Percentiles rank a stretch among this genome's conserved stretches.
Conservation (phyloP, 1,284 basidiomycete species). For the Sparassis latifolia region DNA sequence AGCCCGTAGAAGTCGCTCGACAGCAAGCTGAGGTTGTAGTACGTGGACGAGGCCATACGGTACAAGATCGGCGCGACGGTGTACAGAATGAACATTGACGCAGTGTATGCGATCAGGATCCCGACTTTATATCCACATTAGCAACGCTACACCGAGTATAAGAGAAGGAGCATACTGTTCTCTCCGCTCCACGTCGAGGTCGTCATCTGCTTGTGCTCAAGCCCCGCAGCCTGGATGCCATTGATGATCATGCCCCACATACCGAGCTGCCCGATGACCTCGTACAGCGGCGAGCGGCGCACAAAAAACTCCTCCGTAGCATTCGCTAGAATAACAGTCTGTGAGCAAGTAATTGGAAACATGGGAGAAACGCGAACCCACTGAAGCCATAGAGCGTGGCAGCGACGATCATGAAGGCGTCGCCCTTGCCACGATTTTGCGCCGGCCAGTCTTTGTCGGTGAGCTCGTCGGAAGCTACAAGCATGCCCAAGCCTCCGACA, state of each 20-base stretch:
- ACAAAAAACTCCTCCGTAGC: conserved; percentile 86
- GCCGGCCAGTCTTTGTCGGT: conserved; percentile 70
- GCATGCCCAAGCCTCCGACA: conserved; percentile 68
- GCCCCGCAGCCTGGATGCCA: conserved; percentile 65
- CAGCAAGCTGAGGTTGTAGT: conserved; percentile 77
- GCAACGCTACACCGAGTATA: not conserved
- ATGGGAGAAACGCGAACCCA: conserved; percentile 29
- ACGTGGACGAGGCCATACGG: conserved; percentile 75
- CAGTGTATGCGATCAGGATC: conserved; percentile 68
- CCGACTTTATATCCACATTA: conserved; percentile 41
- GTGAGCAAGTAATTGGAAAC: not conserved
- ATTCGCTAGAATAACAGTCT: conserved; percentile 46
- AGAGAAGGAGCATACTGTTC: conserved; percentile 41
- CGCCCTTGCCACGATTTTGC: conserved; percentile 64
- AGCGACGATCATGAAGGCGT: conserved; percentile 80
- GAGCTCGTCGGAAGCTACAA: conserved; percentile 66
- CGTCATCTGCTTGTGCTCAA: conserved; percentile 67
- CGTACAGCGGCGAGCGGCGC: conserved; percentile 72
- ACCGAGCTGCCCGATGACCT: conserved; percentile 80
- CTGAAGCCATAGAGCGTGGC: conserved; percentile 82
- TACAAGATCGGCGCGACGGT: conserved; percentile 81
- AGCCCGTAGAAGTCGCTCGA: conserved; percentile 84
- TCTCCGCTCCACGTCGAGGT: conserved; percentile 63
- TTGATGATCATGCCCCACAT: conserved; percentile 80
- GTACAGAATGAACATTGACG: conserved; percentile 78